Conservation (phyloP, 2,329 filamentous ascomycete genomes). For the Emericellopsis atlantica region DNA sequence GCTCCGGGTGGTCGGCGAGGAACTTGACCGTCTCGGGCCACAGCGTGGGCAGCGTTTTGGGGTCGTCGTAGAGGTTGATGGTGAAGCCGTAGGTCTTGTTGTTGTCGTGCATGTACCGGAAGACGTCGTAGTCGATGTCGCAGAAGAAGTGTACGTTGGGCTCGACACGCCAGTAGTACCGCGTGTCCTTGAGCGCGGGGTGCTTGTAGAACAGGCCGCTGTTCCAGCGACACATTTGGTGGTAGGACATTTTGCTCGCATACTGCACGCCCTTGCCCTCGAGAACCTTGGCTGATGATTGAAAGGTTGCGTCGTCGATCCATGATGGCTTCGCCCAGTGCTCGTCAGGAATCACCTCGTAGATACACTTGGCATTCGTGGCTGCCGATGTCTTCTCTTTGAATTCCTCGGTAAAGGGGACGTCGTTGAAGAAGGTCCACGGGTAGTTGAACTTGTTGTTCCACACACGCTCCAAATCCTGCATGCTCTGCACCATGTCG, state of each 20-base stretch:
- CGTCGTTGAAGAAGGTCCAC: conserved; percentile 98
- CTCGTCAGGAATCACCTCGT: conserved; percentile 82
- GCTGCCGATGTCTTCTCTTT: conserved; percentile 66
- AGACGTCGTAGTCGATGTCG: conserved; percentile 96
- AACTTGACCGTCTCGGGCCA: conserved; percentile 97
- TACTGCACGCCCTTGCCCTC: conserved; percentile 84
- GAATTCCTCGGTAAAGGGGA: conserved; percentile 87
- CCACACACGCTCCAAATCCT: conserved; percentile 86
- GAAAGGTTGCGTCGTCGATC: conserved; percentile 81
- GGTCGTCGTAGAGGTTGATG: conserved; percentile 90
- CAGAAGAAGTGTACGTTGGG: conserved; percentile 99
- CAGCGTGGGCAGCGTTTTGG: conserved; percentile 70
- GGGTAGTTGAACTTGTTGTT: conserved; percentile 99
- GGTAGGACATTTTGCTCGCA: conserved; percentile 77
- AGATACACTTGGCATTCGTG: conserved; percentile 80
- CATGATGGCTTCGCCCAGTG: conserved; percentile 88
- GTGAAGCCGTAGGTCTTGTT: conserved; percentile 99
- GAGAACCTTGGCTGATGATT: conserved; percentile 73
- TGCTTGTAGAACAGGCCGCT: conserved; percentile 97
- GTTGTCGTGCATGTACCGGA: conserved; percentile 94
- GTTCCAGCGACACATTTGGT: conserved; percentile 99
- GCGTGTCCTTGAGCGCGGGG: conserved; percentile 66
- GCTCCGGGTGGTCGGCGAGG: conserved; percentile 69
- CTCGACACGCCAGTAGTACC: conserved; percentile 98
- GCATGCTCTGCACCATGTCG: conserved; percentile 79